Base-by-base conservation (phyloP, 176 grass and related monocot genomes). In the Triticum monococcum region DNA sequence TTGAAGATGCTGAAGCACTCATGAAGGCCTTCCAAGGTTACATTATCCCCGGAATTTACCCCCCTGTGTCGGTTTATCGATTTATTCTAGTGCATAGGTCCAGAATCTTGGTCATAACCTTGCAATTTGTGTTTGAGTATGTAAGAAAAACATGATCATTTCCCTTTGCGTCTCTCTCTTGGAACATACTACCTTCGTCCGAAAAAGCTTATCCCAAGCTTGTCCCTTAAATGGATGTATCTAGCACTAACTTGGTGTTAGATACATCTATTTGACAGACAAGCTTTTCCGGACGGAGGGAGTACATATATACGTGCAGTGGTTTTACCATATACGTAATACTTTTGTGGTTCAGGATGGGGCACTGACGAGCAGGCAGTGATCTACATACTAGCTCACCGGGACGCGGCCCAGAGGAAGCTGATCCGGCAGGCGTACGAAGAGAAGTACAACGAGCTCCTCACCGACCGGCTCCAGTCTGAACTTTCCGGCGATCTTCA, bases 301-400 rank as follows among this genome's bases (percentile, higher is more conserved):
- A n/a, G n/a, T n/a, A n/a, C n/a, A n/a, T n/a, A n/a, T n/a, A n/a
- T n/a, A n/a, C n/a, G n/a, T n/a, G n/a, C n/a, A n/a, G n/a, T n/a
- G n/a, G n/a, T n/a, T n/a, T n/a, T n/a, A n/a, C n/a, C n/a, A n/a
- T n/a, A n/a, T n/a, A n/a, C 4, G 13, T 12, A 40, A 8, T 4
- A 48, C 28, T 77, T 84, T 13, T 81, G 36, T 67, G 52, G 32
- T 46, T 31, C n/a, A 98, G 95, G 96, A 81, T 98, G 96, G 93
- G 96, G 96, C 12, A 98, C 96, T 12, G 88, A 98, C 65, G 96
- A 98, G 84, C 87, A 92, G 91, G 81, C 88, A 8, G 68, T 95
- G 2, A 95, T 95, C 72, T 37, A 50, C n/a, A 85, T 95, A 20
- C 78, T 98, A 65, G 86, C 96, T 11, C 96, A 95, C 62, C 88